Conservation (phyloP, 2,329 filamentous ascomycete genomes). For the Pseudogymnoascus destructans region DNA sequence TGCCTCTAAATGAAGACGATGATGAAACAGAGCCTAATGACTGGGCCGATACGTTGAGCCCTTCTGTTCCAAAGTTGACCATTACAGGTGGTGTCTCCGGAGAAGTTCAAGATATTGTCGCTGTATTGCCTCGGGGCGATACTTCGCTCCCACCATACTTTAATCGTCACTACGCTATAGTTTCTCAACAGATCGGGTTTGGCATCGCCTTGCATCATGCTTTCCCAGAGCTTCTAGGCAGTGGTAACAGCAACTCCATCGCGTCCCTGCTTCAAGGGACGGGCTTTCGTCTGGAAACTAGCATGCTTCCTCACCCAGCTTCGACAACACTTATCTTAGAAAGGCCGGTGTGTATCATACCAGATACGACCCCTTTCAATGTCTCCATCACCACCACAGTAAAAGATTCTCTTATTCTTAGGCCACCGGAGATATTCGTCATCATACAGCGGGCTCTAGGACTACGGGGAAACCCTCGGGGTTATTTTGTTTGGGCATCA, state of each 20-base stretch:
- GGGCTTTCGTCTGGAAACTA: neutral
- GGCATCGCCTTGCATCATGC: constrained; percentile 7
- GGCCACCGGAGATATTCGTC: neutral
- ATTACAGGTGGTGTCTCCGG: constrained; percentile 11
- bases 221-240: constrained; percentile 23
- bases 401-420: neutral
- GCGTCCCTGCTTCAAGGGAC: constrained; percentile 8
- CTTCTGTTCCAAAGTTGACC: constrained; percentile 7
- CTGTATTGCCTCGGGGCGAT: neutral
- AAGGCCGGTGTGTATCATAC: neutral
- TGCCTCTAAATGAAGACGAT: neutral
- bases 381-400: neutral
- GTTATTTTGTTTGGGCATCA: neutral
- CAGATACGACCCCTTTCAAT: neutral
- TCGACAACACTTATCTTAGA: neutral
- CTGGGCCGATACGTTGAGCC: neutral
- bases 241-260: constrained; percentile 19
- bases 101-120: neutral
- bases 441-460: neutral
- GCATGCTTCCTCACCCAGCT: neutral
- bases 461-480: neutral
- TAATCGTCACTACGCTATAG: neutral
- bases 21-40: neutral
- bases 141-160: neutral
- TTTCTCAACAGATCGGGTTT: neutral